Percentiles rank a stretch among this genome's conserved stretches.
phyloP scores from a whole-genome alignment of 169 alveolate genomes.

The Cryptosporidium sp. region DNA sequence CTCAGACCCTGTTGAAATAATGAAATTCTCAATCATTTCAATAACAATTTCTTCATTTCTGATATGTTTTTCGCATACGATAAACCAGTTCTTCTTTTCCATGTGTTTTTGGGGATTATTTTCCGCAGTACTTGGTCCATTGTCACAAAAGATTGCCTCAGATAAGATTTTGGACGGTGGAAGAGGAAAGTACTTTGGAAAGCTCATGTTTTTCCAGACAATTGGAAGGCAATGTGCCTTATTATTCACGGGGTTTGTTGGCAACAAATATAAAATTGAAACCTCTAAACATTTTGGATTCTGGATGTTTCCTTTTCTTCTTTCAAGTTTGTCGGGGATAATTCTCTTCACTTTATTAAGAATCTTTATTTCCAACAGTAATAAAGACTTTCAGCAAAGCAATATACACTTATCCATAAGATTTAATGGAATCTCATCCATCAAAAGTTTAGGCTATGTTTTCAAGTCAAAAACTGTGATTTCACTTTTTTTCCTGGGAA shows the following conservation, averaged over 20 bases:
- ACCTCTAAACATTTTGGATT: conserved; percentile 1
- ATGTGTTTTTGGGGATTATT: conserved; percentile 74
- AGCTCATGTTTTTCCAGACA: conserved; percentile 61
- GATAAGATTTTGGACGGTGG: background rate
- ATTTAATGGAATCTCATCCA: conserved; percentile 9
- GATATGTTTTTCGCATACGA: conserved; percentile 30
- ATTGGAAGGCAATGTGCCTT: conserved; percentile 52
- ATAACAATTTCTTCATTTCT: conserved; percentile 10
- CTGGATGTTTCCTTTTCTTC: conserved; percentile 57
- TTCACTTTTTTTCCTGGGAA: conserved; percentile 39
- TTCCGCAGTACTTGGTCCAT: conserved; percentile 55
- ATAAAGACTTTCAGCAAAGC: background rate
- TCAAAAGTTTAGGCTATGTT: conserved; percentile 17
- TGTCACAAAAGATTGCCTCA: conserved; percentile 61
- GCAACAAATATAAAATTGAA: background rate
- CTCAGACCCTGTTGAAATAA: conserved; percentile 2
- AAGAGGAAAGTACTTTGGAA: conserved; percentile 67
- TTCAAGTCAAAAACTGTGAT: conserved; percentile 35
- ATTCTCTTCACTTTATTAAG: conserved; percentile 8
- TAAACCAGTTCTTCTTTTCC: conserved; percentile 24
- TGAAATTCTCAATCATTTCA: conserved; percentile 36
- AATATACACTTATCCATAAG: background rate
- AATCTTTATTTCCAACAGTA: background rate
- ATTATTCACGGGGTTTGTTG: conserved; percentile 6
- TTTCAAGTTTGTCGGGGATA: conserved; percentile 31